Percentiles rank a stretch among this genome's conserved stretches.
Conservation (phyloP, 1,284 basidiomycete genomes). For the Cryptococcus hybrid region DNA sequence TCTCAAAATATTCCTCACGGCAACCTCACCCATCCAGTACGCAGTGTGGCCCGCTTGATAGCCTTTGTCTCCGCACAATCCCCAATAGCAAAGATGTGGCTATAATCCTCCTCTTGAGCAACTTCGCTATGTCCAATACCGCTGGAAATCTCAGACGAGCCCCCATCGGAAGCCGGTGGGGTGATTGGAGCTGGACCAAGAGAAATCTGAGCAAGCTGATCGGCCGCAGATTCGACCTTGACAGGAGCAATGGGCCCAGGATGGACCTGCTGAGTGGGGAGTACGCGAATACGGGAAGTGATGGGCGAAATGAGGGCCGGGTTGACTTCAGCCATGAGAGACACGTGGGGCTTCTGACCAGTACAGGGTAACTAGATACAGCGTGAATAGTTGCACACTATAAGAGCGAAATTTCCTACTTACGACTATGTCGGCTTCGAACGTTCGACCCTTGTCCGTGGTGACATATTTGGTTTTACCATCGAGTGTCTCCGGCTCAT, state of each 20-base stretch:
- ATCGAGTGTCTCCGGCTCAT: constrained; percentile 32
- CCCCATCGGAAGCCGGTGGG: constrained; percentile 15
- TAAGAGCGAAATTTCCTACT: constrained; percentile 15
- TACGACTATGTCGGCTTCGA: constrained; percentile 65
- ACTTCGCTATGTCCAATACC: neutral
- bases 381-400: neutral
- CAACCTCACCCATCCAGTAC: constrained; percentile 57
- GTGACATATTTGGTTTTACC: constrained; percentile 51
- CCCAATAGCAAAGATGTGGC: constrained; percentile 51
- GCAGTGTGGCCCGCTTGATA: constrained; percentile 66
- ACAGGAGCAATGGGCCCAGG: constrained; percentile 12
- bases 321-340: constrained; percentile 57
- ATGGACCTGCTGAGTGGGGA: constrained; percentile 61
- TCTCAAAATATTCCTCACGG: constrained; percentile 48
- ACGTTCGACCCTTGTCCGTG: constrained; percentile 60
- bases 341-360: constrained; percentile 69
- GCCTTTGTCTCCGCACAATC: constrained; percentile 51
- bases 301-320: constrained; percentile 56
- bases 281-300: constrained; percentile 55
- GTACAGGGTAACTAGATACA: constrained; percentile 57
- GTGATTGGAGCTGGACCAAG: constrained; percentile 11
- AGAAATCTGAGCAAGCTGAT: constrained; percentile 18
- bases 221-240: constrained; percentile 11
- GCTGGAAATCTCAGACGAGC: neutral
- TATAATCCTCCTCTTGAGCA: constrained; percentile 16